Conservation (phyloP, 2,329 filamentous ascomycete genomes). For the Coccinonectria pachysandricola region DNA sequence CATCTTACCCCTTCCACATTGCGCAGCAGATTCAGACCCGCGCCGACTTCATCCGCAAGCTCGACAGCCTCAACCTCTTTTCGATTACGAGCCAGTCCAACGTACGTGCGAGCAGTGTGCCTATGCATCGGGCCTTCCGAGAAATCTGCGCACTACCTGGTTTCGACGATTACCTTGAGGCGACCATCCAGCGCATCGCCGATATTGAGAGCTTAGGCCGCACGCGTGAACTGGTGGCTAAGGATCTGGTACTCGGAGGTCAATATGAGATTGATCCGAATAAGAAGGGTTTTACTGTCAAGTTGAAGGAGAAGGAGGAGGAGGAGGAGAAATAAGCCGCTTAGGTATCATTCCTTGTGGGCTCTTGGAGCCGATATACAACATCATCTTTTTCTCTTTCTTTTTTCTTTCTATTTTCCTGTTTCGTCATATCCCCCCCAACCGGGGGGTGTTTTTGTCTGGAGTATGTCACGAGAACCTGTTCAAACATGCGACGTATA, state of each 20-base stretch:
- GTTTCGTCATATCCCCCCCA: too few relatives aligned
- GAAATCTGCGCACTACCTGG: constrained; percentile 68
- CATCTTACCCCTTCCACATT: constrained; percentile 69
- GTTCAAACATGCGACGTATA: too few relatives aligned
- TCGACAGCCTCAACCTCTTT: constrained; percentile 92
- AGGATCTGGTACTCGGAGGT: constrained; percentile 80
- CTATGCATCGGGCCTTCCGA: constrained; percentile 88
- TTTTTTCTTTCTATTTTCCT: too few relatives aligned
- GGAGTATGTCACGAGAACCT: too few relatives aligned
- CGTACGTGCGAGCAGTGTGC: constrained; percentile 86
- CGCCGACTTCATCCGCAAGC: constrained; percentile 83
- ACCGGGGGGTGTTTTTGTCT: too few relatives aligned
- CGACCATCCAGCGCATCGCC: constrained; percentile 73
- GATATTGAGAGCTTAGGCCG: constrained; percentile 88
- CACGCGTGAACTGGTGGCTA: constrained; percentile 90
- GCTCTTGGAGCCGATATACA: too few relatives aligned
- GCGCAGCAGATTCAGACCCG: constrained; percentile 91
- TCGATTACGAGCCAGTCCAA: constrained; percentile 80
- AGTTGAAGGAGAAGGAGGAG: constrained; percentile 33
- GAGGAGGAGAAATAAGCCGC: too few relatives aligned
- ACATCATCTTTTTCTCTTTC: too few relatives aligned
- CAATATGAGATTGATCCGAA: constrained; percentile 56
- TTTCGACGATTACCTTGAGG: constrained; percentile 74
- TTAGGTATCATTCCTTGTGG: too few relatives aligned
- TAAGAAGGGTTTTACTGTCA: constrained; percentile 30